phyloP scores from a whole-genome alignment of 2,329 filamentous ascomycete species.

The Pestalotiopsis sp. region DNA sequence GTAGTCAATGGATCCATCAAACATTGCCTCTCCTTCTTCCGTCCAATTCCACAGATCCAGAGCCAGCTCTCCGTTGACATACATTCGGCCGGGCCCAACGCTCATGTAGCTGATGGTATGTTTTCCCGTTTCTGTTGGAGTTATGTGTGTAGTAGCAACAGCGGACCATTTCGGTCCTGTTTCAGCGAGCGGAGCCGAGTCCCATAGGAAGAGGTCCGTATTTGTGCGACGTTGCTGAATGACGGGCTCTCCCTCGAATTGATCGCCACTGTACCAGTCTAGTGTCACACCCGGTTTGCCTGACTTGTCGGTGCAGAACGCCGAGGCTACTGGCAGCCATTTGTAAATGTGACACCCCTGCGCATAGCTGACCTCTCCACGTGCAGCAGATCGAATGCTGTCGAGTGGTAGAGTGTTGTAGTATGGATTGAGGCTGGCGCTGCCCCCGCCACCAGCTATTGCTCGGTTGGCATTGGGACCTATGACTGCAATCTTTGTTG shows the following conservation, averaged over 20 bases:
- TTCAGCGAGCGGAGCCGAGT: conserved; percentile 63
- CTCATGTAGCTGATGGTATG: conserved; percentile 71
- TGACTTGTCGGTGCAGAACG: conserved; percentile 57
- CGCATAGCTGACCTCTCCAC: conserved; percentile 61
- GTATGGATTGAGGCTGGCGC: conserved; percentile 69
- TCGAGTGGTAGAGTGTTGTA: conserved; percentile 68
- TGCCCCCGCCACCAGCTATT: conserved; percentile 70
- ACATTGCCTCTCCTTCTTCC: conserved; percentile 72
- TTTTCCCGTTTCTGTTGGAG: conserved; percentile 58
- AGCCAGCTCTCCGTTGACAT: conserved; percentile 59
- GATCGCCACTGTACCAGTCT: conserved; percentile 67
- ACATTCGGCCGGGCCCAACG: conserved; percentile 65
- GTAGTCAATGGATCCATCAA: conserved; percentile 67
- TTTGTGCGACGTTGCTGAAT: conserved; percentile 62
- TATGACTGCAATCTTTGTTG: conserved; percentile 65
- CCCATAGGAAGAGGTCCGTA: conserved; percentile 72
- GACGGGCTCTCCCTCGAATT: conserved; percentile 59
- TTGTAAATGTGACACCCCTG: conserved; percentile 66
- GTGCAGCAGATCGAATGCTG: conserved; percentile 57
- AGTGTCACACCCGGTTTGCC: conserved; percentile 64
- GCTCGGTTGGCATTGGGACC: conserved; percentile 69
- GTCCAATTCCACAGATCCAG: conserved; percentile 72
- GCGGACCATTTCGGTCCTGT: conserved; percentile 68
- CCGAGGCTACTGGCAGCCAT: conserved; percentile 65
- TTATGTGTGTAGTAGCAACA: conserved; percentile 62